A percentile compares a stretch with the other conserved stretches of the same genome.
Evolutionary conservation across 257 asterid genomes (phyloP).

Genomic region (Mentha longifolia): DNA sequence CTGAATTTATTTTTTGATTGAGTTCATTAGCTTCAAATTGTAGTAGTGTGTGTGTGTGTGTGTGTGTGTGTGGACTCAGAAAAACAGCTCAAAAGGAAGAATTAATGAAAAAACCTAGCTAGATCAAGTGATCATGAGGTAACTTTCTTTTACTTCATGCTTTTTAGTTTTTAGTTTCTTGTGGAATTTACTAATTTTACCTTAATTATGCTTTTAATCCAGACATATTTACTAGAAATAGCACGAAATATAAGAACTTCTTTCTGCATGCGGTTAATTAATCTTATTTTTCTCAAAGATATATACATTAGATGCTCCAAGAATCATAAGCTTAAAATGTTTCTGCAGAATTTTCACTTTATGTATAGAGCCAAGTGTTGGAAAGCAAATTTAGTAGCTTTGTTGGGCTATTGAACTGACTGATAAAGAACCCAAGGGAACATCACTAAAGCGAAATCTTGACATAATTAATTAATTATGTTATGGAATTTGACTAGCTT

Average conservation of each 20-base stretch:
- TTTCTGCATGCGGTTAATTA: too few relatives aligned
- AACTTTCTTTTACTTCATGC: slow-evolving; percentile 3
- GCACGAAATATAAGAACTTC: background rate
- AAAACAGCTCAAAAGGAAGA: background rate
- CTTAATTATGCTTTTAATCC: slow-evolving; percentile 11
- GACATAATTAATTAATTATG: slow-evolving; percentile 17
- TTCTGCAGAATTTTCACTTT: too few relatives aligned
- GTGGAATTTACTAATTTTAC: background rate
- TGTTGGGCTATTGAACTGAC: slow-evolving; percentile 22
- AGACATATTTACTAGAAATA: background rate
- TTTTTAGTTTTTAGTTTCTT: background rate
- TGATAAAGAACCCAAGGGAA: slow-evolving; percentile 33
- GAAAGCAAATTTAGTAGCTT: slow-evolving; percentile 10
- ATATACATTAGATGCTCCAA: too few relatives aligned
- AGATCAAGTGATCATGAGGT: background rate
- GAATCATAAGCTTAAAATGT: too few relatives aligned
- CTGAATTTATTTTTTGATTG: background rate
- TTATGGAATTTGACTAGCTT: background rate
- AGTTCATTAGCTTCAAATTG: background rate
- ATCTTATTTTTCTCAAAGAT: too few relatives aligned
- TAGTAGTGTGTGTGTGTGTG: background rate
- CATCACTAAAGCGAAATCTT: slow-evolving; percentile 27
- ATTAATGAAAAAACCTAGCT: background rate
- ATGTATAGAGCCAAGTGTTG: too few relatives aligned
- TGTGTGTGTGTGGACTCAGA: background rate